phyloP scores from a whole-genome alignment of 2,329 filamentous ascomycete genomes.

The Cercospora janseana region DNA sequence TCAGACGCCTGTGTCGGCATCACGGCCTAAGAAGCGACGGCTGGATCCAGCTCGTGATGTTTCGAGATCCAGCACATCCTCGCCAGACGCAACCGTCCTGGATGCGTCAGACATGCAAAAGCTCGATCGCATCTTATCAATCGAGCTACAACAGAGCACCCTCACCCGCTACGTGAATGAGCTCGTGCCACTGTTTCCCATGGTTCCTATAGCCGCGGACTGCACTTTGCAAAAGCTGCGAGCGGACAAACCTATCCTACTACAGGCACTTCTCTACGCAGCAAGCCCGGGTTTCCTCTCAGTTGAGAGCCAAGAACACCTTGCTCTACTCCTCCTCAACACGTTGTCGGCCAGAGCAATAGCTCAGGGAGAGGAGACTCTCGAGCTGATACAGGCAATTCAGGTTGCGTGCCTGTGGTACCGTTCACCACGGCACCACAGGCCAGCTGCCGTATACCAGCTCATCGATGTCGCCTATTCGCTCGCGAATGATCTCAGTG shows the following conservation, averaged over 20 bases:
- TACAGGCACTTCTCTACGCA: constrained; percentile 56
- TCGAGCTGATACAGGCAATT: constrained; percentile 79
- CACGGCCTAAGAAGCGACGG: constrained; percentile 20
- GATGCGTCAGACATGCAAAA: constrained; percentile 11
- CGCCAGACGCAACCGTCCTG: background rate
- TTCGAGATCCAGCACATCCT: background rate
- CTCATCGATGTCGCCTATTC: constrained; percentile 72
- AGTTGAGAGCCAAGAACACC: constrained; percentile 56
- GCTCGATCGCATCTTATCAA: constrained; percentile 26
- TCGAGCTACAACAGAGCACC: constrained; percentile 23
- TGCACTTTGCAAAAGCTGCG: constrained; percentile 20
- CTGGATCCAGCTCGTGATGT: constrained; percentile 6
- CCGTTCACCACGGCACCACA: constrained; percentile 72
- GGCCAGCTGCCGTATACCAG: constrained; percentile 84
- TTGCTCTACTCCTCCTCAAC: constrained; percentile 68
- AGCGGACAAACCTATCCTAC: constrained; percentile 48
- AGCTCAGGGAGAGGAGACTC: constrained; percentile 65
- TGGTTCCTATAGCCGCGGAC: constrained; percentile 22
- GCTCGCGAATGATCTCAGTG: constrained; percentile 76
- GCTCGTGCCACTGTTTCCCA: constrained; percentile 24
- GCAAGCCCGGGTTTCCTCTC: constrained; percentile 52
- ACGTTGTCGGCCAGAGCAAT: constrained; percentile 69
- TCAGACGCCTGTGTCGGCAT: background rate
- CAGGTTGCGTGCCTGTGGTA: constrained; percentile 76
- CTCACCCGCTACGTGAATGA: constrained; percentile 27